Conservation (phyloP, 169 alveolate genomes). For the Blepharisma undulans region DNA sequence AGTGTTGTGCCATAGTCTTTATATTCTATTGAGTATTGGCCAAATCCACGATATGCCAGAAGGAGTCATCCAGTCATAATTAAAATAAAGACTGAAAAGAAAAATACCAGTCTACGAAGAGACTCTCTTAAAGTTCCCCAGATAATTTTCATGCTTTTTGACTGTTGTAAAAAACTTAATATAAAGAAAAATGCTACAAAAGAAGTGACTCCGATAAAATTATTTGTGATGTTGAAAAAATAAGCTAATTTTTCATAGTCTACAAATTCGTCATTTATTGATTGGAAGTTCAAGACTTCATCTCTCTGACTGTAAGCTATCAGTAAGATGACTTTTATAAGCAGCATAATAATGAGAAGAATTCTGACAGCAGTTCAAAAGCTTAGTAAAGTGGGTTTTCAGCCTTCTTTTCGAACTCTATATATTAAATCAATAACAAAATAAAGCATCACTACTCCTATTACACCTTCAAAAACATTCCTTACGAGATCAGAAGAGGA, state of each 20-base stretch:
- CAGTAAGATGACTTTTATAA: background rate
- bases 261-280: background rate
- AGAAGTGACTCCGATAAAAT: constrained; percentile 5
- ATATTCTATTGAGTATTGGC: constrained; percentile 8
- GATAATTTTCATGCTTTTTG: background rate
- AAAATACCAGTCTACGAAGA: background rate
- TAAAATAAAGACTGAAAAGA: constrained; percentile 31
- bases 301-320: constrained; percentile 1
- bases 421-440: background rate
- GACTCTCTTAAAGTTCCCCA: constrained; percentile 40
- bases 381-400: background rate
- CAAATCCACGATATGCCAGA: constrained; percentile 31
- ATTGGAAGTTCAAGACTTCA: constrained; percentile 5
- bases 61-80: constrained; percentile 22
- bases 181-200: constrained; percentile 1
- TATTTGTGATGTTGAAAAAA: background rate
- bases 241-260: constrained; percentile 22
- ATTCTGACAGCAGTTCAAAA: background rate
- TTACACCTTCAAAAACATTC: background rate
- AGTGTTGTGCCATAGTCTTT: constrained; percentile 10
- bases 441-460: background rate
- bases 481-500: background rate
- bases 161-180: background rate
- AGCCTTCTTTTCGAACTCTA: background rate
- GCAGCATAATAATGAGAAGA: background rate